A percentile compares a stretch with the other conserved stretches of the same genome.
phyloP scores from a whole-genome alignment of 768 basidiomycete species.

The Cystobasidium tubakii region DNA sequence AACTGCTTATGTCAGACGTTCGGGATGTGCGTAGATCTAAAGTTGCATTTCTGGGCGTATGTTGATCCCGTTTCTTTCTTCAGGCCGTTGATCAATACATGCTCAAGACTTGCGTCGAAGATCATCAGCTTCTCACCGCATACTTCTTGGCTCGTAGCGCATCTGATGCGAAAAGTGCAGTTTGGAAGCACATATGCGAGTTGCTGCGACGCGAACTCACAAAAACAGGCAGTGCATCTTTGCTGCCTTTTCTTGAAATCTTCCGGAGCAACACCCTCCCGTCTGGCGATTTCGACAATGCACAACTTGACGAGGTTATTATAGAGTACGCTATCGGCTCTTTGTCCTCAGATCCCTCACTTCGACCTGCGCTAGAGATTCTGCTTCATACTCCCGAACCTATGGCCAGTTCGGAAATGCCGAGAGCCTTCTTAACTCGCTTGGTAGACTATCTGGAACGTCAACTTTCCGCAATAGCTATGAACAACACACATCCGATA shows the following conservation, averaged over 20 bases:
- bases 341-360: neutral
- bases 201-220: neutral
- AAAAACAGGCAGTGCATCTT: neutral
- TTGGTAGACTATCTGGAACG: neutral
- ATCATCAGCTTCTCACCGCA: neutral
- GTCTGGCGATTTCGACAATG: neutral
- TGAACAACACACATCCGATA: neutral
- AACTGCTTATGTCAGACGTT: neutral
- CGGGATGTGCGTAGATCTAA: too few relatives aligned
- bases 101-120: neutral
- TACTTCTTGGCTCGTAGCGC: neutral
- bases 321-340: neutral
- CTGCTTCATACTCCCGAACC: neutral
- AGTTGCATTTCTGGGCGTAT: too few relatives aligned
- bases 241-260: neutral
- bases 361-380: neutral
- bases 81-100: neutral
- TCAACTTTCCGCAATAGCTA: neutral
- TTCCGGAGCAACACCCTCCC: neutral
- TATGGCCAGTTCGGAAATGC: neutral
- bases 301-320: neutral
- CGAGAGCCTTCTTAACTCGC: neutral
- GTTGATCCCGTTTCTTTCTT: neutral
- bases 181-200: neutral
- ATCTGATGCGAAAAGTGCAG: neutral